phyloP scores from a whole-genome alignment of 345 rosid species.

The Psidium guajava region DNA sequence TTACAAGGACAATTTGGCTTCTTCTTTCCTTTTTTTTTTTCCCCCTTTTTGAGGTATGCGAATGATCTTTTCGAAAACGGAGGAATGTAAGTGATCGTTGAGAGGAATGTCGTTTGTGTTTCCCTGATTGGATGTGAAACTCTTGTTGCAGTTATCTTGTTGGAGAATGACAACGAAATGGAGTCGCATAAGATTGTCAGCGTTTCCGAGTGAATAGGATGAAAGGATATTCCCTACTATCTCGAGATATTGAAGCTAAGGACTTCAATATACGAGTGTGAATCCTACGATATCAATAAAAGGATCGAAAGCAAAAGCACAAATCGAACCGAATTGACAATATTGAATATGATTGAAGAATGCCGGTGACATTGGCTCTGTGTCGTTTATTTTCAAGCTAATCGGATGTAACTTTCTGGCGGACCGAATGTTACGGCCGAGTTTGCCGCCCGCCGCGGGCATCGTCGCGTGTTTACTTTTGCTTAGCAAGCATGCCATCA shows the following conservation, averaged over 20 bases:
- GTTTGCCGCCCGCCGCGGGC: background rate
- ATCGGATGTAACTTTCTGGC: background rate
- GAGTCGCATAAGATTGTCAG: background rate
- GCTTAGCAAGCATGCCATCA: background rate
- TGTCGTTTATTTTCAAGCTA: background rate
- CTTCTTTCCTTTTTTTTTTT: too few species aligned
- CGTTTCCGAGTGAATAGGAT: background rate
- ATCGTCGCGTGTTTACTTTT: background rate
- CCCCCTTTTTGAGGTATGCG: too few species aligned
- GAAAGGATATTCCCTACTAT: background rate
- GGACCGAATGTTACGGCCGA: background rate
- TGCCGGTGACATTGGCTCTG: background rate
- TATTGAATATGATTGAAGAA: background rate
- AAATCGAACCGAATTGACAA: background rate
- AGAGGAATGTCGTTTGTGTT: too few species aligned
- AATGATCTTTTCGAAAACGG: too few species aligned
- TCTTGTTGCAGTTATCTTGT: background rate
- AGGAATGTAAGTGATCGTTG: too few species aligned
- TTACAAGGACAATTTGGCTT: background rate
- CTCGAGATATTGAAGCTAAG: background rate
- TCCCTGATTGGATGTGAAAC: too few species aligned
- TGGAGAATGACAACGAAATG: background rate
- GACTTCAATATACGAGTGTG: background rate
- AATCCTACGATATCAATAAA: background rate
- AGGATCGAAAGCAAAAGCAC: background rate